Conservation (phyloP, 2,329 filamentous ascomycete genomes). For the Phialophora macrospora region DNA sequence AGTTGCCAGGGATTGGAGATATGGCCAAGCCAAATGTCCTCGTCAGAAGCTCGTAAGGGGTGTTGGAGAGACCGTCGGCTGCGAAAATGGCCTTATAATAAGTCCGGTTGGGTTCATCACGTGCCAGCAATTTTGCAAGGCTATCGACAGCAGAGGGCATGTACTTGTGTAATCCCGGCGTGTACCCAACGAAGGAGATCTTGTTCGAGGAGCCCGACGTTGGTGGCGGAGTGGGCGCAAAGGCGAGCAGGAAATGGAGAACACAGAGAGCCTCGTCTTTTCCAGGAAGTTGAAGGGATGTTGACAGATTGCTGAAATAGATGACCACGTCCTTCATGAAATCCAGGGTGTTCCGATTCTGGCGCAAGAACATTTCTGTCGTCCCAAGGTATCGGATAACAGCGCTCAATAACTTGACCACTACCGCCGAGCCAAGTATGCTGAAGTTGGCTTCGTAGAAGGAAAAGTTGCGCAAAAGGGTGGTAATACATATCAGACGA, state of each 20-base stretch:
- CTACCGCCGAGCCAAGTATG: slow-evolving; percentile 72
- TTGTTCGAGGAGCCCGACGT: slow-evolving; percentile 57
- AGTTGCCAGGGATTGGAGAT: slow-evolving; percentile 74
- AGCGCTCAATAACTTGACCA: slow-evolving; percentile 82
- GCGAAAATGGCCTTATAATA: slow-evolving; percentile 83
- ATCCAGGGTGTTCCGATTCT: slow-evolving; percentile 83
- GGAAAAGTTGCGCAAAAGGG: slow-evolving; percentile 89
- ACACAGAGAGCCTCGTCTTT: slow-evolving; percentile 86
- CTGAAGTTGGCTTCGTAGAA: slow-evolving; percentile 79
- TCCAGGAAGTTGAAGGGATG: slow-evolving; percentile 77
- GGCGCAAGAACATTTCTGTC: slow-evolving; percentile 81
- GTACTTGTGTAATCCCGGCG: slow-evolving; percentile 81
- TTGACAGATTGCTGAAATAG: slow-evolving; percentile 85
- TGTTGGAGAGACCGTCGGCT: slow-evolving; percentile 67
- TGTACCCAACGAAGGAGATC: slow-evolving; percentile 79
- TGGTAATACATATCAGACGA: slow-evolving; percentile 85
- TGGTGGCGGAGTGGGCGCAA: slow-evolving; percentile 79
- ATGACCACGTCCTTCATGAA: slow-evolving; percentile 96
- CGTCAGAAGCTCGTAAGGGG: slow-evolving; percentile 80
- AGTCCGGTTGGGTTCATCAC: slow-evolving; percentile 89
- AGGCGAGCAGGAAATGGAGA: slow-evolving; percentile 86
- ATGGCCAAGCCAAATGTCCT: slow-evolving; percentile 86
- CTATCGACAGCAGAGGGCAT: slow-evolving; percentile 88
- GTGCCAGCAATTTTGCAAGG: slow-evolving; percentile 85
- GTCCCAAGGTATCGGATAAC: slow-evolving; percentile 88